These are phyloP conservation scores for Ambispora gerdemannii DNA, from an alignment of 192 early-diverging fungal genomes.

Conservation along the genomic window DNA sequence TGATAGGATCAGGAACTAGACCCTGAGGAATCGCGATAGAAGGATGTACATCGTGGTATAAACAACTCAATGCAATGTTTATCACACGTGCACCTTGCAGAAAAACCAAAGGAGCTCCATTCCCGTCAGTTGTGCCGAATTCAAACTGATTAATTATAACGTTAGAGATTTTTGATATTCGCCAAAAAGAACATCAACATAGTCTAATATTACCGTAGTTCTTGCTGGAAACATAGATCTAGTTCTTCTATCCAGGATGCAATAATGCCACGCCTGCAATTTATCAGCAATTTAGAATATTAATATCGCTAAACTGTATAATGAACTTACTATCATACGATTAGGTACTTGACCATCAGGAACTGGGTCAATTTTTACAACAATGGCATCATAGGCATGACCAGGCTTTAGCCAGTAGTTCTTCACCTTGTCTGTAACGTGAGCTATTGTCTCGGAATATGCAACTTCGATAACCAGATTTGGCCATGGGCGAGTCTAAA, in stretches of 20 bases:
- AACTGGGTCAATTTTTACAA: slow-evolving; percentile 13
- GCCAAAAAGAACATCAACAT: slow-evolving; percentile 14
- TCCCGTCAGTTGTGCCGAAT: slow-evolving; percentile 17
- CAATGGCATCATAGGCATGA: neutral
- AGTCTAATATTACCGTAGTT: slow-evolving; percentile 22
- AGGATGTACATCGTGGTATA: slow-evolving; percentile 6
- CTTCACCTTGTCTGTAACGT: neutral
- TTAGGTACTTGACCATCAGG: neutral
- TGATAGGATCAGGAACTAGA: slow-evolving; percentile 20
- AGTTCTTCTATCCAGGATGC: neutral
- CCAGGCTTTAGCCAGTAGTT: neutral
- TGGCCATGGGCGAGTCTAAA: slow-evolving; percentile 4
- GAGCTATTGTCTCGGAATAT: slow-evolving; percentile 15
- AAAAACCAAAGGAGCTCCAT: slow-evolving; percentile 13
- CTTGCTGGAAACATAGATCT: neutral
- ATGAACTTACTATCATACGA: slow-evolving; percentile 12
- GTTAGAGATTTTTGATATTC: slow-evolving; percentile 26
- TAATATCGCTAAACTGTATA: too few species aligned
- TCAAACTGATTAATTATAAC: slow-evolving; percentile 28
- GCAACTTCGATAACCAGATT: slow-evolving; percentile 18
- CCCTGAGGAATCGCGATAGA: neutral
- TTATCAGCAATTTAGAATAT: too few species aligned
- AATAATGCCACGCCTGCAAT: too few species aligned
- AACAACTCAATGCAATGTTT: slow-evolving; percentile 14
- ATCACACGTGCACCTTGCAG: slow-evolving; percentile 16